Evolutionary conservation across 371 early-diverging fungal species (phyloP).

Genomic region (Syncephalis plumigaleata): DNA sequence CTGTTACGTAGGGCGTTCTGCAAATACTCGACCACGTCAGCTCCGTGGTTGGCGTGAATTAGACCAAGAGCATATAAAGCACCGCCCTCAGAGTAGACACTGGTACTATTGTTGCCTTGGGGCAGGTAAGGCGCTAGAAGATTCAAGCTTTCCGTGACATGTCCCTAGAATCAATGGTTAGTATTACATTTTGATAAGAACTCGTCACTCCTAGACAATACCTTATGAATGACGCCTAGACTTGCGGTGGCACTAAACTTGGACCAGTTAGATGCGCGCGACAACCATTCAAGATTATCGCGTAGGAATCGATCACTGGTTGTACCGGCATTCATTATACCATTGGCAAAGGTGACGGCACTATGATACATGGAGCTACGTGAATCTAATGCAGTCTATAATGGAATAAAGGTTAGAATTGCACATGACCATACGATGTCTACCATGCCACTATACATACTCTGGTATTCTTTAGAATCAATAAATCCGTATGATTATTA

Average conservation of each 20-base stretch:
- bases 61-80: constrained; percentile 96
- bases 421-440: neutral
- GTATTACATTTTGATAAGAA: neutral
- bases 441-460: neutral
- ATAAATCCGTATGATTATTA: constrained; percentile 87
- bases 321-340: constrained; percentile 96
- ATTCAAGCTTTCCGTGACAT: constrained; percentile 66
- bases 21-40: constrained; percentile 66
- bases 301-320: constrained; percentile 97
- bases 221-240: constrained; percentile 97
- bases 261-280: constrained; percentile 96
- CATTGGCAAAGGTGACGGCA: constrained; percentile 94
- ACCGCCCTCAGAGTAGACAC: constrained; percentile 93
- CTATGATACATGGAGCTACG: constrained; percentile 86
- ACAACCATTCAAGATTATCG: constrained; percentile 94
- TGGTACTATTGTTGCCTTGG: constrained; percentile 64
- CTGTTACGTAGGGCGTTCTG: constrained; percentile 61
- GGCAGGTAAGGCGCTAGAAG: constrained; percentile 89
- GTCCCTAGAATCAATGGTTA: constrained; percentile 33
- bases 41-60: constrained; percentile 88
- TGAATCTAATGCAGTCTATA: constrained; percentile 65
- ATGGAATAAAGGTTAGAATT: neutral
- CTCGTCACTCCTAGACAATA: constrained; percentile 8
- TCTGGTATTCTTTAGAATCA: constrained; percentile 84
- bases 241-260: constrained; percentile 97